Conservation (phyloP, 225 moss, liverwort and hornwort species). For the Antitrichia curtipendula region DNA sequence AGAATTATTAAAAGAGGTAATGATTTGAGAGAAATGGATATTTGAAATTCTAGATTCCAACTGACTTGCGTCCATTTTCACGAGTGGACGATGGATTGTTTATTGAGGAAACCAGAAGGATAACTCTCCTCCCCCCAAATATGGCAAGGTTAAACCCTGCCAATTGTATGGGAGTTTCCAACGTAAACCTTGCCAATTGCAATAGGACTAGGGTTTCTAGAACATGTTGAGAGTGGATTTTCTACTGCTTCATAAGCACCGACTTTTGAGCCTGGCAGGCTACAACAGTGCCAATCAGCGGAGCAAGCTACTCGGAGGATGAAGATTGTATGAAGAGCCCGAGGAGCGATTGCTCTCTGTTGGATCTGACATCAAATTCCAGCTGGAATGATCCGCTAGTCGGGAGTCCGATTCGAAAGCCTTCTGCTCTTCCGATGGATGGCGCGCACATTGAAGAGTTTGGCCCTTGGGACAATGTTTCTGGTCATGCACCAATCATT, state of each 20-base stretch:
- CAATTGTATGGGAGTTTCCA: not conserved
- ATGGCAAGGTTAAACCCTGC: not conserved
- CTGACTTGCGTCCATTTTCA: not conserved
- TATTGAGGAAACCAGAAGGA: not conserved
- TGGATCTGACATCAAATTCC: constrained; percentile 26
- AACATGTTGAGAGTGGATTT: not conserved
- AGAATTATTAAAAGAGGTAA: too few relatives aligned
- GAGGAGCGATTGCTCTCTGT: constrained; percentile 23
- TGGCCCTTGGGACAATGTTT: constrained; percentile 28
- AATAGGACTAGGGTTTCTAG: not conserved
- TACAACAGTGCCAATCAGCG: not conserved
- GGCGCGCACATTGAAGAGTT: constrained; percentile 9
- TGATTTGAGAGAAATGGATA: not conserved
- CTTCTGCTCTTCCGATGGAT: not conserved
- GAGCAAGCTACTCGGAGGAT: not conserved
- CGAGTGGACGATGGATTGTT: not conserved
- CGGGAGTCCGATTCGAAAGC: constrained; percentile 10
- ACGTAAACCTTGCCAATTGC: not conserved
- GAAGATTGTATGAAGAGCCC: constrained; percentile 23
- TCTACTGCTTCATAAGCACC: not conserved
- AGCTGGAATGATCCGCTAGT: constrained; percentile 29
- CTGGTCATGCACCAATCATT: constrained; percentile 3
- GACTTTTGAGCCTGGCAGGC: not conserved
- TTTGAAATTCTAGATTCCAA: not conserved
- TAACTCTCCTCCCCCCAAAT: not conserved